phyloP scores from a whole-genome alignment of 1,139 yeast genomes.

The Yamadazyma triangularis region DNA sequence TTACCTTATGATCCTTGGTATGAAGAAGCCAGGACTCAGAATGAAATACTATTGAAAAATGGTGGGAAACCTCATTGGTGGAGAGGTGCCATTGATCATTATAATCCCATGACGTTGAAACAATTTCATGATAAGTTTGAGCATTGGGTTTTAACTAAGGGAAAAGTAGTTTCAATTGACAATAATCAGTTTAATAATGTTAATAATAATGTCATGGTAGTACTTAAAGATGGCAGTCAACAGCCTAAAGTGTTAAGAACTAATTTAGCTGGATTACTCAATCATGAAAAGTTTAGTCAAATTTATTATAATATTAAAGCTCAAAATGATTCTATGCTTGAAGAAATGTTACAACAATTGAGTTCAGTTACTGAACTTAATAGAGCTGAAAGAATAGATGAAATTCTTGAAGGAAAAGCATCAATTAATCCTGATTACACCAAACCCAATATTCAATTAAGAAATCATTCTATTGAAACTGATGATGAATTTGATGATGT shows the following conservation, averaged over 20 bases:
- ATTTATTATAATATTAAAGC: slow-evolving; percentile 22
- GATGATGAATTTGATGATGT: slow-evolving; percentile 43
- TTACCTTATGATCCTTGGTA: slow-evolving; percentile 62
- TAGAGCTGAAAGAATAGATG: slow-evolving; percentile 34
- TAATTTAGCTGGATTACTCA: slow-evolving; percentile 5
- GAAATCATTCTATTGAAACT: slow-evolving; percentile 30
- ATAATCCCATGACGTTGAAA: slow-evolving; percentile 46
- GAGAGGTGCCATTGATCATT: slow-evolving; percentile 56
- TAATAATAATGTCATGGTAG: slow-evolving; percentile 2
- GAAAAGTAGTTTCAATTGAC: slow-evolving; percentile 1
- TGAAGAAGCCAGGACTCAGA: slow-evolving; percentile 51
- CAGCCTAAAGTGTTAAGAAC: not conserved
- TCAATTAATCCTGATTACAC: slow-evolving; percentile 18
- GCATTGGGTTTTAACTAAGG: slow-evolving; percentile 9
- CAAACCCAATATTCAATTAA: slow-evolving; percentile 38
- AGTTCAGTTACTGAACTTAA: slow-evolving; percentile 31
- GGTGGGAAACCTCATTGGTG: slow-evolving; percentile 48
- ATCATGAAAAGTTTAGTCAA: slow-evolving; percentile 12
- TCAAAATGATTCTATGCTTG: slow-evolving; percentile 17
- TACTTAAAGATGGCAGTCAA: slow-evolving; percentile 14
- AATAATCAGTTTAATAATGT: slow-evolving; percentile 2
- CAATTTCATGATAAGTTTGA: slow-evolving; percentile 43
- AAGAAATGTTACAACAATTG: slow-evolving; percentile 21
- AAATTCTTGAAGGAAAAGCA: slow-evolving; percentile 29
- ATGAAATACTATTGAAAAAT: slow-evolving; percentile 37